Conservation (phyloP, 768 basidiomycete species). For the Gautieria morchelliformis region DNA sequence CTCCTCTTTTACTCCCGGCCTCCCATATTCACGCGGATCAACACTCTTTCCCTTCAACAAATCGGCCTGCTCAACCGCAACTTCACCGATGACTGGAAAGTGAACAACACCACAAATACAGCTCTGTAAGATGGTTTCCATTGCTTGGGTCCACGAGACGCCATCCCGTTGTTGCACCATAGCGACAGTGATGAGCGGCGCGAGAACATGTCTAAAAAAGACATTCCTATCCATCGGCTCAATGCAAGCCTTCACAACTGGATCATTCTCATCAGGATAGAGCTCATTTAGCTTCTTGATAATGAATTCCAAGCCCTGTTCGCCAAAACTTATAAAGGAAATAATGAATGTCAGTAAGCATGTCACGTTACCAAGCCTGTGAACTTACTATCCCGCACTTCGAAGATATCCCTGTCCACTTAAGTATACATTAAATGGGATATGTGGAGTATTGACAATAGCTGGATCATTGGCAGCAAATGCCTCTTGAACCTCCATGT, state of each 20-base stretch:
- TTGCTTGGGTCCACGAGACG: neutral
- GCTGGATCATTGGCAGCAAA: neutral
- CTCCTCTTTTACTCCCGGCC: neutral
- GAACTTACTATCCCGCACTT: neutral
- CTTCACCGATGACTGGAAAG: neutral
- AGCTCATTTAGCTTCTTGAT: neutral
- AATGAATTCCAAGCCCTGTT: neutral
- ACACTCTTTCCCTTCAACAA: neutral
- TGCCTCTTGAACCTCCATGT: neutral
- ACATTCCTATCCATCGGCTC: neutral
- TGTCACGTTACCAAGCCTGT: neutral
- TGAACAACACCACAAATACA: neutral
- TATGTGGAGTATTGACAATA: neutral
- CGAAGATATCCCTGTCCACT: neutral
- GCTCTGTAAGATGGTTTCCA: neutral
- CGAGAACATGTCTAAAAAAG: neutral
- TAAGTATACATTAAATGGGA: neutral
- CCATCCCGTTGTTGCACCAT: neutral
- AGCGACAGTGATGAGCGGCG: neutral
- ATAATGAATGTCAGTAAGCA: neutral
- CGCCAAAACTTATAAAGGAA: neutral
- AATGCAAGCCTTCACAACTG: neutral
- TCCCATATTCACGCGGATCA: neutral
- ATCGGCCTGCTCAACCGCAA: neutral
- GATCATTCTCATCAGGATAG: neutral